Percentiles rank a stretch among this genome's conserved stretches.
Conservation (phyloP, 345 rosid genomes). For the Moringa oleifera region DNA sequence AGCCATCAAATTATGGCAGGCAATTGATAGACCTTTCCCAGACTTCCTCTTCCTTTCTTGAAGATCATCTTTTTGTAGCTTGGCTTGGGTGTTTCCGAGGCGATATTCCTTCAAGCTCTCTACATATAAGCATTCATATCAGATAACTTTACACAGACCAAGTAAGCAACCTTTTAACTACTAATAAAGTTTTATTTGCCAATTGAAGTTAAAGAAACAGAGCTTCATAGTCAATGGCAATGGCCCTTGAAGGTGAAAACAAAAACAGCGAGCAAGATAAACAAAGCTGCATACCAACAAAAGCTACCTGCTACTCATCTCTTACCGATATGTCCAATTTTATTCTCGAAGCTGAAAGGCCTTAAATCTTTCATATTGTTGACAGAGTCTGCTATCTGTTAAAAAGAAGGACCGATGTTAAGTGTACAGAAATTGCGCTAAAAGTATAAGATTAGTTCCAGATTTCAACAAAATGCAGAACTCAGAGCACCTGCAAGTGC, state of each 20-base stretch:
- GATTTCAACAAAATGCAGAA: slow-evolving; percentile 4
- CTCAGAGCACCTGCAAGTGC: slow-evolving; percentile 73
- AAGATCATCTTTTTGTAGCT: slow-evolving; percentile 47
- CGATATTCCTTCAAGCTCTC: slow-evolving; percentile 69
- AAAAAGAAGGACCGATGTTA: too few species aligned
- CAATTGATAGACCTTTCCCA: slow-evolving; percentile 61
- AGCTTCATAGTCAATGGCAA: too few species aligned
- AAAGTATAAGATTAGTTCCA: slow-evolving; percentile 3
- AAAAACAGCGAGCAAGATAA: not conserved
- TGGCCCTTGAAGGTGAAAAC: not conserved
- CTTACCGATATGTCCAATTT: slow-evolving; percentile 83
- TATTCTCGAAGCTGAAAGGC: slow-evolving; percentile 61
- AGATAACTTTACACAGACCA: too few species aligned
- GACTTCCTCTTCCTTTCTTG: slow-evolving; percentile 66
- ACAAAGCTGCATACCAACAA: not conserved
- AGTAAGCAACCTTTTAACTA: too few species aligned
- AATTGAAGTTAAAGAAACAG: too few species aligned
- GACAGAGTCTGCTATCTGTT: slow-evolving; percentile 90
- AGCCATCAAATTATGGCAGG: slow-evolving; percentile 53
- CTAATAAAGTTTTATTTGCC: too few species aligned
- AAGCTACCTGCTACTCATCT: not conserved
- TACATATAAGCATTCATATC: slow-evolving; percentile 18
- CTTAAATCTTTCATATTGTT: slow-evolving; percentile 95
- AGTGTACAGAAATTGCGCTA: slow-evolving; percentile 4
- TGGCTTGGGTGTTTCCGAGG: slow-evolving; percentile 33